A percentile compares a stretch with the other conserved stretches of the same genome.
Evolutionary conservation across 768 basidiomycete species (phyloP).

Genomic region (Amanita brunnescens): DNA sequence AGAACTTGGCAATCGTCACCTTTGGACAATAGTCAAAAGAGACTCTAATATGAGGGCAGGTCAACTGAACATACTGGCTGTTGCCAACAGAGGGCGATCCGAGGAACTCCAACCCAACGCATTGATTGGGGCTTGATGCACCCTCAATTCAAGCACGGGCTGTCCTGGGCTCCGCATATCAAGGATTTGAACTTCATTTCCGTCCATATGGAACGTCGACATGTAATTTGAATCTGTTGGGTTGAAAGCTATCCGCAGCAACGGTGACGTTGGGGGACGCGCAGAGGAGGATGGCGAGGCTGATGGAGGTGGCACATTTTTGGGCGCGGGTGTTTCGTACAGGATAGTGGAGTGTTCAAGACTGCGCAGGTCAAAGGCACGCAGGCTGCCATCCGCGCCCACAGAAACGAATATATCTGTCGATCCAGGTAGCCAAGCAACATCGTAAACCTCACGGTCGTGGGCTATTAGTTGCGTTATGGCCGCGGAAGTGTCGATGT

Average conservation of each 20-base stretch:
- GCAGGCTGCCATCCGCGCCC: conserved; percentile 92
- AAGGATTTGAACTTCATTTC: conserved; percentile 80
- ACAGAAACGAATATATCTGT: conserved; percentile 98
- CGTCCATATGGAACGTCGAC: conserved; percentile 95
- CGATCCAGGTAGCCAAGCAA: conserved; percentile 95
- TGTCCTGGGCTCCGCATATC: conserved; percentile 97
- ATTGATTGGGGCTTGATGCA: conserved; percentile 75
- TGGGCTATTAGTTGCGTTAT: conserved; percentile 97
- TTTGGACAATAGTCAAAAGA: conserved; percentile 21
- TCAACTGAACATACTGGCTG: conserved; percentile 55
- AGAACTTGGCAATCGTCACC: conserved; percentile 94
- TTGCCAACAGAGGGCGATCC: conserved; percentile 78
- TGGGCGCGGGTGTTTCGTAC: conserved; percentile 86
- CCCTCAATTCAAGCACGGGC: conserved; percentile 86
- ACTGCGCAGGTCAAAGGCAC: conserved; percentile 93
- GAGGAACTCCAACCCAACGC: conserved; percentile 87
- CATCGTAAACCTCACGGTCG: conserved; percentile 93
- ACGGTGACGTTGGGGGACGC: conserved; percentile 69
- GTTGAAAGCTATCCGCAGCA: conserved; percentile 85
- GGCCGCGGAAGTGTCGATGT: conserved; percentile 87
- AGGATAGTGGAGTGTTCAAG: conserved; percentile 98
- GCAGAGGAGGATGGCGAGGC: conserved; percentile 50
- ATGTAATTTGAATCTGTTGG: conserved; percentile 91
- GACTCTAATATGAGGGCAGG: background rate
- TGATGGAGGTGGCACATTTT: conserved; percentile 52